Base-by-base conservation (phyloP, 1,139 yeast species). In the Protomyces inundatus region DNA sequence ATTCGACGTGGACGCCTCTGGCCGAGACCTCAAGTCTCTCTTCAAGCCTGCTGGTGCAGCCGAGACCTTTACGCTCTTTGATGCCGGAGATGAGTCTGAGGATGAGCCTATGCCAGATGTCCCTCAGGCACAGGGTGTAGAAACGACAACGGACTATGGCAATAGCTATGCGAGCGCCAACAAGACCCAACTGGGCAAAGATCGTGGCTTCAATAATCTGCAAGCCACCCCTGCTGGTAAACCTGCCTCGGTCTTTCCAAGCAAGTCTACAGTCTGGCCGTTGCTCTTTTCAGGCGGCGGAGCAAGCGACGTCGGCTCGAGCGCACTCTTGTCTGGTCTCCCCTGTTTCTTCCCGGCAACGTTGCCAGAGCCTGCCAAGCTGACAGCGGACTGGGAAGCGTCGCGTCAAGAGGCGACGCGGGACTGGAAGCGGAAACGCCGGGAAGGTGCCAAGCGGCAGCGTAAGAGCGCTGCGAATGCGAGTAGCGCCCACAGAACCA, bases 11-110 rank as follows among this genome's bases (percentile, higher is more conserved):
- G 48, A 14, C 30, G 48, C n/a, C 4, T 2, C 48, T 23, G 12
- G 16, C 5, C 48, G 45, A 7, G 56, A 58, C 30, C 52, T 58
- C 34, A 52, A 55, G 12, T 52, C 55, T 9, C 39, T 58, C 37
- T 58, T 58, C 62, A 51, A 58, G 52, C 56, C 62, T 6, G 66
- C 68, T 42, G 64, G 64, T 50, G 70, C 78, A 61, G 82, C 80
- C 60, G 85, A 82, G 60, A 65, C 67, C 12, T 39, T 56, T 88
- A 90, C 85, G 72, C 88, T 84, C 71, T 76, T 85, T 78, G 90
- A 85, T 70, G 82, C 78, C 71, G 84, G 84, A 72, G 88, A 88
- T 40, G 88, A 64, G 9, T 63, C 55, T 35, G 70, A 65, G 16
- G 69, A 67, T 33, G 69, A 67, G 7, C 69, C 65, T 2, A 55